Conservation (phyloP, 192 early-diverging fungal genomes). For the Podila horticola region DNA sequence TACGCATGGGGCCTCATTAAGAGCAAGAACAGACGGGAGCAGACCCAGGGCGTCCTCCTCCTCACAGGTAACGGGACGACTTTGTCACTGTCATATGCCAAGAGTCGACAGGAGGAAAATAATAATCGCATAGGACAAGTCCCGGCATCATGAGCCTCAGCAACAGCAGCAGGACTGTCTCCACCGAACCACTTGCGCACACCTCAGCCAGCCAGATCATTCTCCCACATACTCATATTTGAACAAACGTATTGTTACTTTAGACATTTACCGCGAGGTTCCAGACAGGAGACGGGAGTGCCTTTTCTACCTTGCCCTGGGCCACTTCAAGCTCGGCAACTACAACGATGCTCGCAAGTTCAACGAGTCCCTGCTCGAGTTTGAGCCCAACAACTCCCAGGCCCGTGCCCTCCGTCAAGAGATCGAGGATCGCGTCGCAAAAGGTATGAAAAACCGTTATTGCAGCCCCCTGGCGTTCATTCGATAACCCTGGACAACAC, state of each 20-base stretch:
- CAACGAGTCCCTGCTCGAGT: slow-evolving; percentile 82
- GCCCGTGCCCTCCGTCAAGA: slow-evolving; percentile 72
- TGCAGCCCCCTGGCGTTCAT: neutral
- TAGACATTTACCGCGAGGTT: slow-evolving; percentile 89
- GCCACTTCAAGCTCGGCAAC: slow-evolving; percentile 91
- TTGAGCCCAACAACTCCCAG: slow-evolving; percentile 89
- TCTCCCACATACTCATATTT: no score
- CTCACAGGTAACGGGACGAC: slow-evolving; percentile 65
- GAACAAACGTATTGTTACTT: neutral
- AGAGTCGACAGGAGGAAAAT: slow-evolving; percentile 15
- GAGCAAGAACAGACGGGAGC: slow-evolving; percentile 71
- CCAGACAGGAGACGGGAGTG: slow-evolving; percentile 92
- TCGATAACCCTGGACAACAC: neutral
- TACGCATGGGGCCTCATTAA: slow-evolving; percentile 94
- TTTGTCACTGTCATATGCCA: slow-evolving; percentile 4
- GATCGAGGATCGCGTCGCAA: slow-evolving; percentile 86
- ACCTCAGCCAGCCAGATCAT: neutral
- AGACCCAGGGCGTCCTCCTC: slow-evolving; percentile 81
- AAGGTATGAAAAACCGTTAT: slow-evolving; percentile 51
- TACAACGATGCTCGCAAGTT: slow-evolving; percentile 84
- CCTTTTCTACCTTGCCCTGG: slow-evolving; percentile 93
- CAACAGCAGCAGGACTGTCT: no score
- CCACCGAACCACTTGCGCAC: neutral
- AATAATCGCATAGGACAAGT: neutral
- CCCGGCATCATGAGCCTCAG: neutral